Percentiles rank a stretch among this genome's conserved stretches.
These are phyloP conservation scores for Aspergillus uvarum DNA, from an alignment of 2,329 filamentous ascomycete genomes.

Conservation along the genomic window DNA sequence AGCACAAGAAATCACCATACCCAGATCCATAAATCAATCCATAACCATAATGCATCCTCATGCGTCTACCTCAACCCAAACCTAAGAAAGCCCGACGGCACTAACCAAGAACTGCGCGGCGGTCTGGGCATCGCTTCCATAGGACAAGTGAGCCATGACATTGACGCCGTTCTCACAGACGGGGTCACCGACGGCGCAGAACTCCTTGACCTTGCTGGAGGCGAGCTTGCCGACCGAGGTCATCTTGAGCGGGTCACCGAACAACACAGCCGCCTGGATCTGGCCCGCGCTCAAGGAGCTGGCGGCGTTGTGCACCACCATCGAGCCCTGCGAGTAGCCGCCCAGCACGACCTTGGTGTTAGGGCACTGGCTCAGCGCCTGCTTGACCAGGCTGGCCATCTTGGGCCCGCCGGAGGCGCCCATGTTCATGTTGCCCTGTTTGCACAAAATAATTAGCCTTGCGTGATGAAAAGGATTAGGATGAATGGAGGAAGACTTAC, in stretches of 20 bases:
- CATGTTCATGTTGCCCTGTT: slow-evolving; percentile 29
- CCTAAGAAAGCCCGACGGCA: slow-evolving; percentile 20
- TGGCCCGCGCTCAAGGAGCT: slow-evolving; percentile 32
- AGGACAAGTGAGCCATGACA: slow-evolving; percentile 44
- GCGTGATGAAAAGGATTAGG: too few relatives aligned
- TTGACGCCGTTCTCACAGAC: slow-evolving; percentile 52
- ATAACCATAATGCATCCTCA: not conserved
- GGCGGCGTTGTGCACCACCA: slow-evolving; percentile 37
- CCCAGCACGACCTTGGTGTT: slow-evolving; percentile 35
- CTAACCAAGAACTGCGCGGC: slow-evolving; percentile 41
- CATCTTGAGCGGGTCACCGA: slow-evolving; percentile 48
- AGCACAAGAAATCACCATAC: not conserved
- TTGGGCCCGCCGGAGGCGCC: slow-evolving; percentile 30
- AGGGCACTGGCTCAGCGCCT: slow-evolving; percentile 32
- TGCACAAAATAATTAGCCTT: too few relatives aligned
- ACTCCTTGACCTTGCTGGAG: slow-evolving; percentile 46
- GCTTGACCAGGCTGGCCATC: slow-evolving; percentile 32
- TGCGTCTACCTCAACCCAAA: not conserved
- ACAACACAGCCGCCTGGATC: slow-evolving; percentile 45
- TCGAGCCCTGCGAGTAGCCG: slow-evolving; percentile 38
- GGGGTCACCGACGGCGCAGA: slow-evolving; percentile 52
- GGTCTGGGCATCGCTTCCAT: slow-evolving; percentile 35
- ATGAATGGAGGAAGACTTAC: slow-evolving; percentile 17
- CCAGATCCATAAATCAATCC: not conserved
- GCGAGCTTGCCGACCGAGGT: slow-evolving; percentile 42